Base-by-base conservation (phyloP, 331 rosid genomes). In the Quercus tomentella region DNA sequence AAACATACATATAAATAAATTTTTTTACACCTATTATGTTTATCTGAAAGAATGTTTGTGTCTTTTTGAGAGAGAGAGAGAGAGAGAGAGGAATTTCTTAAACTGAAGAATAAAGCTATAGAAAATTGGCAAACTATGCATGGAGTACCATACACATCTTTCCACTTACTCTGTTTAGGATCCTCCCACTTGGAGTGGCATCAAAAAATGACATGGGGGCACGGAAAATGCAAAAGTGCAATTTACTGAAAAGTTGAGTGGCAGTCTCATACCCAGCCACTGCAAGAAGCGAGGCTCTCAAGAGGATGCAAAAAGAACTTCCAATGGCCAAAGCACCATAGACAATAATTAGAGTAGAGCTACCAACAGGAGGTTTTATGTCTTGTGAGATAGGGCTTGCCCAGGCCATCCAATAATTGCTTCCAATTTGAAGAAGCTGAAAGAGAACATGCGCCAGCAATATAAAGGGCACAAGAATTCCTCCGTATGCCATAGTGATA, bases 131-230 rank as follows among this genome's bases (percentile, higher is more conserved):
- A 73, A 72, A 57, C 60, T 9, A 33, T 8, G 18, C 58, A 6
- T 16, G 57, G 26, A 71, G 49, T 16, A 43, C 25, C 54, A 3
- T 12, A 49, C 18, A 41, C 25, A 26, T n/a, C 45, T 17, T 37
- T 31, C 72, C 58, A 61, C 91, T 79, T 83, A 94, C 98, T 80
- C 97, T 86, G 66, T 88, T 92, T 57, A 94, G 77, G 85, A 92
- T 91, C 79, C 97, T 73, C 33, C 97, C 97, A 81, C 93, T 92
- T 55, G 97, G 97, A 73, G 97, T 94, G 72, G 98, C 84, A 81
- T 94, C 97, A 7, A 92, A 92, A 81, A 94, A 94, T 12, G 97
- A 89, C 98, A 92, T 89, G 16, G 98, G 95, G 2, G 98, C 94
- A 3, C 91, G 91, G 72, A 94, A 94, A 78, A 94, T 85, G 89